Percentiles rank a stretch among this genome's conserved stretches.
phyloP scores from a whole-genome alignment of 2,329 filamentous ascomycete species.

The Dothideomycetes sp. region DNA sequence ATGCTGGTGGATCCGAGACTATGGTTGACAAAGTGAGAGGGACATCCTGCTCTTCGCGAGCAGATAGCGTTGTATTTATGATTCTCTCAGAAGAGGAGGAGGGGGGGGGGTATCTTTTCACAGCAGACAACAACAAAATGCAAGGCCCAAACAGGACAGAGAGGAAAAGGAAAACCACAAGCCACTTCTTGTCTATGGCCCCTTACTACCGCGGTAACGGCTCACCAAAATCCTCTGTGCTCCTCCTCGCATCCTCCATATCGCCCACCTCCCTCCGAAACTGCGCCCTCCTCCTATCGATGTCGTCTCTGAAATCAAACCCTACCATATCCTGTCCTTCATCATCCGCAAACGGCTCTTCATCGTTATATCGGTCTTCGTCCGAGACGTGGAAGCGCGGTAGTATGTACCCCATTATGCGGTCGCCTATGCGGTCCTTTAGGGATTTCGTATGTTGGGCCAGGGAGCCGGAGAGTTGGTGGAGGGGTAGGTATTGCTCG shows the following conservation, averaged over 20 bases:
- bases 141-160: no score
- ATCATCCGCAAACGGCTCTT: constrained; percentile 54
- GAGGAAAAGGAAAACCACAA: no score
- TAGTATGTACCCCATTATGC: constrained; percentile 32
- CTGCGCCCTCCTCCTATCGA: neutral
- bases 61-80: no score
- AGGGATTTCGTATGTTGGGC: constrained; percentile 14
- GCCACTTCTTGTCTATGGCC: no score
- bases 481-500: constrained; percentile 61
- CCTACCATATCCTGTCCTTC: constrained; percentile 40
- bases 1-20: no score
- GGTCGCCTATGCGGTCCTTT: constrained; percentile 32
- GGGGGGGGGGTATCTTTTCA: no score
- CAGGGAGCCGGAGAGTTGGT: constrained; percentile 30
- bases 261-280: neutral
- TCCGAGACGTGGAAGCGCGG: constrained; percentile 30
- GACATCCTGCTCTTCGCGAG: no score
- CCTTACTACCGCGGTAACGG: no score
- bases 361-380: constrained; percentile 24
- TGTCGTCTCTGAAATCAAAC: constrained; percentile 29
- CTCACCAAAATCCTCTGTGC: neutral
- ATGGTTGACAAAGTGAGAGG: no score
- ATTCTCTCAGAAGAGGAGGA: no score
- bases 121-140: no score
- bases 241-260: neutral